Percentiles rank a stretch among this genome's conserved stretches.
These are phyloP conservation scores for Platanthera guangdongensis DNA, from an alignment of 106 monocot genomes.

Conservation along the genomic window DNA sequence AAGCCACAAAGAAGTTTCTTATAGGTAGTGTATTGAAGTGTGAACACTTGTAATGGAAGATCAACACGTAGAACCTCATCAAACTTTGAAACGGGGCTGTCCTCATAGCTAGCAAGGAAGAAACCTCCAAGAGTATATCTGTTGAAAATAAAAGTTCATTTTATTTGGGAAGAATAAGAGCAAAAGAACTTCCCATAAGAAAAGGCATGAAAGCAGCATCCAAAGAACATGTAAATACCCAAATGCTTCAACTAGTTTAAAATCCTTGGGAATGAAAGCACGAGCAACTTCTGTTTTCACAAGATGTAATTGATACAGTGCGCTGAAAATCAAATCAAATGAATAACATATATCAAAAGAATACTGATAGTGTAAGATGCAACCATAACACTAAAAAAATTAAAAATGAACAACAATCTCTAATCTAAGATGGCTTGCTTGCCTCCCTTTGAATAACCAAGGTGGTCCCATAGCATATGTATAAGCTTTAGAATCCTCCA, in stretches of 20 bases:
- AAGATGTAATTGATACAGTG: too few species aligned
- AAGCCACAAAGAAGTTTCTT: not conserved
- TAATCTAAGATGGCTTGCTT: conserved; percentile 31
- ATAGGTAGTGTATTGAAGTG: not conserved
- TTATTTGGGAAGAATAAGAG: too few species aligned
- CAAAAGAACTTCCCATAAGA: not conserved
- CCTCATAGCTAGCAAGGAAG: conserved; percentile 84
- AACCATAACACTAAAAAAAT: too few species aligned
- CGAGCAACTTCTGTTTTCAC: conserved; percentile 69
- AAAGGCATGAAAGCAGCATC: not conserved
- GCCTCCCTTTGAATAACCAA: conserved; percentile 60
- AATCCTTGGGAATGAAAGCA: conserved; percentile 70
- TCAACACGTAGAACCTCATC: too few species aligned
- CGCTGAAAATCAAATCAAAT: too few species aligned
- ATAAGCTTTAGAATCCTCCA: not conserved
- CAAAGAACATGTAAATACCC: conserved; percentile 36
- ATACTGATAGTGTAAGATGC: too few species aligned
- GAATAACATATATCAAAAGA: too few species aligned
- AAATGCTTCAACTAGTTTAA: conserved; percentile 85
- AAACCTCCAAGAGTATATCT: conserved; percentile 89
- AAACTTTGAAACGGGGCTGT: conserved; percentile 82
- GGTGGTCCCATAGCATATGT: conserved; percentile 55
- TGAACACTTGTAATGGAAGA: conserved; percentile 23
- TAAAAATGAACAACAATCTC: not conserved
- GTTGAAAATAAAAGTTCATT: not conserved